Evolutionary conservation across 768 basidiomycete genomes (phyloP).

Genomic region (Kwoniella sp.): DNA sequence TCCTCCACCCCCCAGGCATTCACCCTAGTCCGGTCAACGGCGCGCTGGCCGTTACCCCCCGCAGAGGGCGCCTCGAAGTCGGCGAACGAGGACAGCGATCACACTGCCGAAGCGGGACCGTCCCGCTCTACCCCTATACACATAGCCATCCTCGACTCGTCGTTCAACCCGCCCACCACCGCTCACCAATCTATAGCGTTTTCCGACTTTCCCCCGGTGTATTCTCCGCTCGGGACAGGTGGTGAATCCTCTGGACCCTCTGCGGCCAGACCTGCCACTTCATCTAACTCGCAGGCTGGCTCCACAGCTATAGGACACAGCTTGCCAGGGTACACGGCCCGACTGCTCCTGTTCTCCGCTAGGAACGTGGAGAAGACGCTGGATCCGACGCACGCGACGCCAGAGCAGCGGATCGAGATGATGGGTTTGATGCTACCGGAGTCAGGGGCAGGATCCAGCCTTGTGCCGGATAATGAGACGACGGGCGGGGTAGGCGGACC

Average conservation of each 20-base stretch:
- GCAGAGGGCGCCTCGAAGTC: too few species aligned
- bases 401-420: constrained; percentile 79
- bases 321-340: constrained; percentile 59
- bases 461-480: constrained; percentile 21
- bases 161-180: constrained; percentile 85
- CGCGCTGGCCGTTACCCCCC: constrained; percentile 6
- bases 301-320: background rate
- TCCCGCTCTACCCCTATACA: too few species aligned
- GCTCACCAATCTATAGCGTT: constrained; percentile 73
- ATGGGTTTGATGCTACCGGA: constrained; percentile 71
- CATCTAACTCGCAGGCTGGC: background rate
- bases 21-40: constrained; percentile 3
- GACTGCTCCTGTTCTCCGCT: constrained; percentile 73
- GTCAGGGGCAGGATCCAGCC: too few species aligned
- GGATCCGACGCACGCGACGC: constrained; percentile 66
- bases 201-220: constrained; percentile 27
- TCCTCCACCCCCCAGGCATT: constrained; percentile 9
- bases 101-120: too few species aligned
- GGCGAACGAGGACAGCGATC: too few species aligned
- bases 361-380: constrained; percentile 80
- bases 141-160: constrained; percentile 79
- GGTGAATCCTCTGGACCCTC: too few species aligned
- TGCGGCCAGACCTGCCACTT: constrained; percentile 8
- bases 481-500: too few species aligned
- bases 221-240: too few species aligned